A percentile compares a stretch with the other conserved stretches of the same genome.
Evolutionary conservation across 148 eudicot species (phyloP).

Genomic region (Drosera capensis): DNA sequence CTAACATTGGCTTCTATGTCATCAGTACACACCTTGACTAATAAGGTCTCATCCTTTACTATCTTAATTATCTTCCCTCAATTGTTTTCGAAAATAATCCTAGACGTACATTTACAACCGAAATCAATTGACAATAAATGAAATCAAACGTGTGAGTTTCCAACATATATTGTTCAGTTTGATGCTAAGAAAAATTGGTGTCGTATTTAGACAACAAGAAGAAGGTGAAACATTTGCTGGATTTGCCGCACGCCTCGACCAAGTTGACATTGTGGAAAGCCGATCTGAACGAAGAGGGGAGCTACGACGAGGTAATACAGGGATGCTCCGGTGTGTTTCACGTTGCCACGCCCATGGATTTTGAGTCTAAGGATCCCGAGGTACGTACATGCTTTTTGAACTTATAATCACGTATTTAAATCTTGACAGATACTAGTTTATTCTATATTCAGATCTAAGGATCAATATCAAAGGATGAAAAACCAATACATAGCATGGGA

Average conservation of each 20-base stretch:
- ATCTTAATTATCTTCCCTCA: no score
- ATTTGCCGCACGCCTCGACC: conserved; percentile 37
- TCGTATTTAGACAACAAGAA: conserved; percentile 38
- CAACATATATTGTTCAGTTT: no score
- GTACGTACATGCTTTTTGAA: conserved; percentile 21
- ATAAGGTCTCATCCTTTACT: no score
- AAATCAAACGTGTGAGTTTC: no score
- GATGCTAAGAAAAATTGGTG: no score
- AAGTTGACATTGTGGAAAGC: conserved; percentile 51
- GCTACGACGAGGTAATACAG: conserved; percentile 56
- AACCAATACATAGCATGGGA: no score
- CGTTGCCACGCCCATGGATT: conserved; percentile 66
- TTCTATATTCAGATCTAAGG: neutral
- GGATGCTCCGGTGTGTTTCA: conserved; percentile 61
- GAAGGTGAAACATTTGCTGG: conserved; percentile 44
- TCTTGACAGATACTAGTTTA: neutral
- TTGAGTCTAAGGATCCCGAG: conserved; percentile 63
- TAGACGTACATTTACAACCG: no score
- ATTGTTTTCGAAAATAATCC: no score
- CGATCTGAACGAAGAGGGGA: conserved; percentile 44
- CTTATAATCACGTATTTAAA: no score
- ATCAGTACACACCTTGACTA: no score
- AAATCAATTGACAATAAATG: no score
- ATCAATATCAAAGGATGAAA: neutral
- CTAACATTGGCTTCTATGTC: no score